Base-by-base conservation (phyloP, 768 basidiomycete species). In the Rhizopogon roseolus region DNA sequence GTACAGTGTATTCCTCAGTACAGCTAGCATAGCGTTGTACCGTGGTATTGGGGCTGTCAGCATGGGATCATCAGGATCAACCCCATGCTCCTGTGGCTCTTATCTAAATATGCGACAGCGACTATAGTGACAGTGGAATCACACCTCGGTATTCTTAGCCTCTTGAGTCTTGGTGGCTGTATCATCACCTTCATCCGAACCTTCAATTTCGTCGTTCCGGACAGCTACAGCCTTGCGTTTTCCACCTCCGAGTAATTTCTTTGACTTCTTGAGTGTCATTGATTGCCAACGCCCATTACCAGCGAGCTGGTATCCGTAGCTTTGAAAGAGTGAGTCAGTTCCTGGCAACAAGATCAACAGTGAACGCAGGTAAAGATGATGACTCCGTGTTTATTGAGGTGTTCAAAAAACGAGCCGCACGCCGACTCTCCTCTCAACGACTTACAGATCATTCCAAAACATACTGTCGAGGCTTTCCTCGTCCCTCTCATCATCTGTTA, bases 21-120 rank as follows among this genome's bases (percentile, higher is more conserved):
- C 84, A 0, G 91, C 84, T 6, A 94, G 74, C 92, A 96, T 94
- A 4, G 90, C 80, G 61, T 95, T 96, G 67, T 94, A 95, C 7
- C 91, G 77, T 1, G 84, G 76, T 16, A 86, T 73, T 0, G 93
- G 94, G 1, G 73, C 70, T 0, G 86, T 84, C 55, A 77, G 63
- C 37, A 73, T 69, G 0, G 90, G 86, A 62, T 92, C 90, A 50
- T 89, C 81, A 0, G 77, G 73, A 57, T 87, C 83, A 9, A 64
- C 49, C 19, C 79, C 79, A 34, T 67, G 62, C 14, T 70, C 67
- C 36, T 37, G 56, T 11, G 46, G 44, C 17, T 36, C 14, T 48
- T 8, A 25, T 36, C 2, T 48, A 7, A 36, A 36, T 36, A 48
- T 36, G 9, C 9, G 6, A 22, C 16, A 22, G 19, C 46, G 7